These are phyloP conservation scores for Epichloe glyceriae DNA, from an alignment of 2,329 filamentous ascomycete genomes.

Conservation along the genomic window DNA sequence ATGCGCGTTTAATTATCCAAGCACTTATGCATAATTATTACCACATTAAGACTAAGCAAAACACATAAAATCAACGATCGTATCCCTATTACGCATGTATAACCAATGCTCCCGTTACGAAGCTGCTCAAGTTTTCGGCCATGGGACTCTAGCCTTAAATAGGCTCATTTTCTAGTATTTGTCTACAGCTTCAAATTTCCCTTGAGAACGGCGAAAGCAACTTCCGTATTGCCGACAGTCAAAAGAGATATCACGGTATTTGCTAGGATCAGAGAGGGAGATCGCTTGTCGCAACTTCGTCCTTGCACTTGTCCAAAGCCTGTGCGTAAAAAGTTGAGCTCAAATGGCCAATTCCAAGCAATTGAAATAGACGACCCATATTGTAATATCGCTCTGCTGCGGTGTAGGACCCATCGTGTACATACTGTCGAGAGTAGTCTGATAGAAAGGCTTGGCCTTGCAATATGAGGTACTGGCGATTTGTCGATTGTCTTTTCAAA, in stretches of 20 bases:
- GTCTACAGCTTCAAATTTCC: slow-evolving; percentile 13
- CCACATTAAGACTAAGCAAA: no score
- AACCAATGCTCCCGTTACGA: no score
- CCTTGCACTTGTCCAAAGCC: slow-evolving; percentile 14
- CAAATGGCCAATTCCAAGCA: slow-evolving; percentile 30
- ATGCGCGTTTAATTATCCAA: no score
- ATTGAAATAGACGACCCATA: slow-evolving; percentile 24
- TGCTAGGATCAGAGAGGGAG: slow-evolving; percentile 18
- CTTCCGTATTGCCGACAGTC: slow-evolving; percentile 16
- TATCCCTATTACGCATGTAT: no score
- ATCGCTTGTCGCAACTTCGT: slow-evolving; percentile 7
- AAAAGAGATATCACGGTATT: slow-evolving; percentile 21
- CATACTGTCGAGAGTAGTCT: slow-evolving; percentile 17
- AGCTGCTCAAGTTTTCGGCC: no score
- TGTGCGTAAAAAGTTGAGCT: slow-evolving; percentile 57
- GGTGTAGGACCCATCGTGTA: slow-evolving; percentile 1
- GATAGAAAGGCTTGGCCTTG: slow-evolving; percentile 73
- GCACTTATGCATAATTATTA: no score
- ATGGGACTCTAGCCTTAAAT: no score
- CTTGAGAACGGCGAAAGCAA: slow-evolving; percentile 17
- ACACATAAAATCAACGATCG: no score
- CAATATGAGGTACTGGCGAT: slow-evolving; percentile 74
- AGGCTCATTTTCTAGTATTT: neutral
- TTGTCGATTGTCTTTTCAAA: slow-evolving; percentile 79
- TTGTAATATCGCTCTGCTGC: slow-evolving; percentile 26